Conservation (phyloP, 2,329 filamentous ascomycete genomes). For the Arthrobotrys musiformis region DNA sequence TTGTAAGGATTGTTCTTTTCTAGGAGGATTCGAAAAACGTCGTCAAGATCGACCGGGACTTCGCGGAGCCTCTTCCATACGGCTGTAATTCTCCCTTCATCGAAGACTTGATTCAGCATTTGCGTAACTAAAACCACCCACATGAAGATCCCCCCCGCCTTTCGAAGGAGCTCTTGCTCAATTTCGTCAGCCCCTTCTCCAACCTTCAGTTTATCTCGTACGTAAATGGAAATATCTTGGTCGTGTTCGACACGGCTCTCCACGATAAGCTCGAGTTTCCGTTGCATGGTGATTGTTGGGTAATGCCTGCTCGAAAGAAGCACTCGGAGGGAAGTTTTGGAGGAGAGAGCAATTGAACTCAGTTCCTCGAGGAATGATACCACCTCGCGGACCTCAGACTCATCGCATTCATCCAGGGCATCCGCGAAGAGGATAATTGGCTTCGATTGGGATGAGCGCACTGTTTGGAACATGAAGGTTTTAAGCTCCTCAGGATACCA, state of each 20-base stretch:
- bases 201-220: neutral
- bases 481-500: constrained; percentile 8
- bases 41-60: constrained; percentile 42
- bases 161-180: neutral
- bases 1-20: constrained; percentile 7
- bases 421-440: constrained; percentile 59
- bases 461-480: neutral
- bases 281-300: constrained; percentile 59
- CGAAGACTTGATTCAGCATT: constrained; percentile 53
- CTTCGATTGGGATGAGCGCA: neutral
- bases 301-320: constrained; percentile 60
- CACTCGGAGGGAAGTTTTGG: neutral
- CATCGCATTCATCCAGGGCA: constrained; percentile 61
- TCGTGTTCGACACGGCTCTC: constrained; percentile 59
- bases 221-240: constrained; percentile 59
- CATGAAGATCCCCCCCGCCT: constrained; percentile 28
- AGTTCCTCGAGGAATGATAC: too few species aligned
- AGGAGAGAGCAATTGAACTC: neutral
- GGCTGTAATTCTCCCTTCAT: constrained; percentile 36
- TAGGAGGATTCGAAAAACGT: constrained; percentile 28
- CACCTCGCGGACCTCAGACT: neutral
- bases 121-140: constrained; percentile 55
- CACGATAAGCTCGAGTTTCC: constrained; percentile 57
- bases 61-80: constrained; percentile 24
- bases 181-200: neutral